phyloP scores from a whole-genome alignment of 1,284 basidiomycete genomes.

The Puccinia hordei region DNA sequence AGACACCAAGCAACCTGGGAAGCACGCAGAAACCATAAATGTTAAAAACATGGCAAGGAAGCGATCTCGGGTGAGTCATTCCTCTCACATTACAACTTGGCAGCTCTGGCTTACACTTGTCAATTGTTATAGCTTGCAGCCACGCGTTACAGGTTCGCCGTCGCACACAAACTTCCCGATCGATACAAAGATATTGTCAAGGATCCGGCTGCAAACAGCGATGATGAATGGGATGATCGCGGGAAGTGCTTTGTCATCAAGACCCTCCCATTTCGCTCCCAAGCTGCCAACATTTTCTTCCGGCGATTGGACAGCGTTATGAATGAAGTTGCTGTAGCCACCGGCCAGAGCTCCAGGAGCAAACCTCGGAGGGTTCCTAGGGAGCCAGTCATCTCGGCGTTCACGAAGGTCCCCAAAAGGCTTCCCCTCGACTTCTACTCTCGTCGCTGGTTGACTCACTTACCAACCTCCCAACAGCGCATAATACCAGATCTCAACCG shows the following conservation, averaged over 20 bases:
- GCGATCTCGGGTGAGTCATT: neutral
- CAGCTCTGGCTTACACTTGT: neutral
- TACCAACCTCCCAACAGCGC: neutral
- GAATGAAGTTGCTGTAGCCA: neutral
- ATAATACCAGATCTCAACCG: neutral
- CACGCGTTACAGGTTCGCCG: neutral
- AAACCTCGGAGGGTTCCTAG: neutral
- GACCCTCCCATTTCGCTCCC: constrained; percentile 13
- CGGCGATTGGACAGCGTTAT: neutral
- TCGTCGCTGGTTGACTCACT: neutral
- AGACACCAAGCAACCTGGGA: neutral
- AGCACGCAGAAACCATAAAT: neutral
- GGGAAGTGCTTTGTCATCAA: constrained; percentile 9
- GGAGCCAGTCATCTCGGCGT: neutral
- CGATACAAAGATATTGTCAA: constrained; percentile 3
- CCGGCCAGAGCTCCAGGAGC: neutral
- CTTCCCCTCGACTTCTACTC: constrained; percentile 33
- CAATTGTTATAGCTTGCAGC: constrained; percentile 1
- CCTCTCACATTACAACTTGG: neutral
- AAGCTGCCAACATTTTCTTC: constrained; percentile 22
- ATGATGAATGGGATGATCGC: constrained; percentile 6
- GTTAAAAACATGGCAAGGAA: neutral
- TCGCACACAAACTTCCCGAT: neutral
- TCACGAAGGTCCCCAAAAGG: constrained; percentile 3
- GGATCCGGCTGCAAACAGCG: constrained; percentile 1